Conservation (phyloP, 2,329 filamentous ascomycete species). For the Phyllosticta citribraziliensis region DNA sequence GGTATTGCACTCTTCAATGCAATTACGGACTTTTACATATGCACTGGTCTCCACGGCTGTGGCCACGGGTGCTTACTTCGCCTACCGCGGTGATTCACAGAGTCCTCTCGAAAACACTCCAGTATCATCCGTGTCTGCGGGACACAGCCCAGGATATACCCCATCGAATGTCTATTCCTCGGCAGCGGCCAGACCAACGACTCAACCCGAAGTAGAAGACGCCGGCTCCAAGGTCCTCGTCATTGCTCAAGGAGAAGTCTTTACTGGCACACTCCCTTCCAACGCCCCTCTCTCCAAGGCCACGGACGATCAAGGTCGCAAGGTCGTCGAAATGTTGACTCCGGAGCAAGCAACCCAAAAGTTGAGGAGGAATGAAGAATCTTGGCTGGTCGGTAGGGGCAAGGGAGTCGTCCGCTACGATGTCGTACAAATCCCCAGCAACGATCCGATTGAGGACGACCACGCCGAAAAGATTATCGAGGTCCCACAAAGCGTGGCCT, state of each 20-base stretch:
- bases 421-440: slow-evolving; percentile 86
- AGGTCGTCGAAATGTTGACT: slow-evolving; percentile 91
- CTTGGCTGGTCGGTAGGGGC: slow-evolving; percentile 79
- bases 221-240: slow-evolving; percentile 59
- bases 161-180: slow-evolving; percentile 15
- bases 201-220: slow-evolving; percentile 40
- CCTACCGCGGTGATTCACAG: slow-evolving; percentile 42
- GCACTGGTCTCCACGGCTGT: slow-evolving; percentile 58
- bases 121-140: slow-evolving; percentile 11
- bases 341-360: slow-evolving; percentile 89
- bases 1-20: slow-evolving; percentile 62
- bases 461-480: slow-evolving; percentile 98
- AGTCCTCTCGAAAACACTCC: slow-evolving; percentile 11
- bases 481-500: slow-evolving; percentile 54
- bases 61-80: slow-evolving; percentile 69
- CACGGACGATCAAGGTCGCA: slow-evolving; percentile 72
- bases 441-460: slow-evolving; percentile 96
- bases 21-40: slow-evolving; percentile 57
- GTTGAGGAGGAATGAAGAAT: slow-evolving; percentile 80
- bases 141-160: slow-evolving; percentile 24
- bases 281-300: slow-evolving; percentile 83
- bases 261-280: slow-evolving; percentile 75
- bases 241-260: slow-evolving; percentile 82
- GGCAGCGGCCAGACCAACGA: slow-evolving; percentile 11
- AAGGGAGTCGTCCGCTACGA: slow-evolving; percentile 92